Conservation (phyloP, 1,284 basidiomycete species). For the Rugosomyces carneus region DNA sequence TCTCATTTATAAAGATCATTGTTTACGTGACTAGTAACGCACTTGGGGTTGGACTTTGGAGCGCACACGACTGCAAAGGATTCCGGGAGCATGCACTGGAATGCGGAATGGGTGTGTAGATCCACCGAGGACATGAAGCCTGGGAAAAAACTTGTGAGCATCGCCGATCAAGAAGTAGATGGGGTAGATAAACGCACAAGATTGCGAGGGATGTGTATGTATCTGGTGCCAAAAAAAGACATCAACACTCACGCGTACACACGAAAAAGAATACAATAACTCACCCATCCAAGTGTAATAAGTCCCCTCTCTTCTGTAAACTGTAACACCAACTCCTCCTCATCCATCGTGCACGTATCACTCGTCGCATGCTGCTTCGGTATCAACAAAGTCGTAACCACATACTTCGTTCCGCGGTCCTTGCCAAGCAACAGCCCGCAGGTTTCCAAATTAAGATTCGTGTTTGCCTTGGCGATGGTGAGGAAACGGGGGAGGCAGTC, state of each 20-base stretch:
- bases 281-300: constrained; percentile 85
- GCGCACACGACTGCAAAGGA: constrained; percentile 90
- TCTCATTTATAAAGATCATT: too few relatives aligned
- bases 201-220: constrained; percentile 88
- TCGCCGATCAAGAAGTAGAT: background rate
- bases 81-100: constrained; percentile 83
- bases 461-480: constrained; percentile 49
- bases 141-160: constrained; percentile 22
- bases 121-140: constrained; percentile 88
- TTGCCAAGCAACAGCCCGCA: constrained; percentile 51
- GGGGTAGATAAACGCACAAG: constrained; percentile 44
- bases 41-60: constrained; percentile 74
- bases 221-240: constrained; percentile 53
- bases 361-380: constrained; percentile 81
- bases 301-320: constrained; percentile 75
- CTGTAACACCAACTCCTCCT: constrained; percentile 79
- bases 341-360: constrained; percentile 85
- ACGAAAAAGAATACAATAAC: constrained; percentile 22
- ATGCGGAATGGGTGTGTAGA: constrained; percentile 82
- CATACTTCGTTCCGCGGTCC: constrained; percentile 49
- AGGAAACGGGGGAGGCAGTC: constrained; percentile 70
- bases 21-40: too few relatives aligned
- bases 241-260: background rate
- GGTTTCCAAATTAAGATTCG: constrained; percentile 40
- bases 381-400: constrained; percentile 72